Base-by-base conservation (phyloP, 768 basidiomycete species). In the Saitozyma podzolica region DNA sequence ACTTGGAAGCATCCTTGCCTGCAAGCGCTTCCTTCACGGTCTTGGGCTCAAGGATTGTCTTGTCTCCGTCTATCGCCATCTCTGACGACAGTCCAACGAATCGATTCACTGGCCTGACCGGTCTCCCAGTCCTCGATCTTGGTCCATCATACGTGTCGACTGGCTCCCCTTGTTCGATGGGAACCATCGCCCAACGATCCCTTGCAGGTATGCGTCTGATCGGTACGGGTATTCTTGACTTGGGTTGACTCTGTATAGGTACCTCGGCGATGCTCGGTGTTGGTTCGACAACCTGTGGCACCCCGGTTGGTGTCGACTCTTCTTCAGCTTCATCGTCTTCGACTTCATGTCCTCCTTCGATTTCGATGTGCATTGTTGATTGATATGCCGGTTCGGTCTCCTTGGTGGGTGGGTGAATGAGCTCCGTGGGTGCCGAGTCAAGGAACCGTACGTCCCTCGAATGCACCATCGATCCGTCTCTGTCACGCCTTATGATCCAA, bases 11-110 rank as follows among this genome's bases (percentile, higher is more conserved):
- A 58, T 76, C 61, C 13, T 67, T 57, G 11, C 52, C 19, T 14
- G n/a, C 16, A 53, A 69, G 62, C 13, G 67, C 67, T 53, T 78
- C 74, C 16, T n/a, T 17, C 47, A 54, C 56, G 9, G 58, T 40
- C 14, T 43, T 14, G 2, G 69, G 60, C 16, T 69, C 72, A 39
- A 17, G n/a, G 13, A 41, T 53, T 9, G 6, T 20, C 10, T 20
- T 40, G 13, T 42, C 39, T 10, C n/a, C 16, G 8, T 9, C 40
- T 40, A 10, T 40, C 58, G 17, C 19, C 50, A 39, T 50, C 41
- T 50, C 50, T 42, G 37, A 52, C 47, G 17, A 48, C 14, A 17
- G 3, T 48, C 47, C 14, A 48, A 14, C 47, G 17, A 14, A 14
- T 48, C 47, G 47, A 6, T 48, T 48, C 47, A 48, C 14, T 14